Evolutionary conservation across 1,139 yeast species (phyloP).

Genomic region (Blastobotrys raffinosifermentans): DNA sequence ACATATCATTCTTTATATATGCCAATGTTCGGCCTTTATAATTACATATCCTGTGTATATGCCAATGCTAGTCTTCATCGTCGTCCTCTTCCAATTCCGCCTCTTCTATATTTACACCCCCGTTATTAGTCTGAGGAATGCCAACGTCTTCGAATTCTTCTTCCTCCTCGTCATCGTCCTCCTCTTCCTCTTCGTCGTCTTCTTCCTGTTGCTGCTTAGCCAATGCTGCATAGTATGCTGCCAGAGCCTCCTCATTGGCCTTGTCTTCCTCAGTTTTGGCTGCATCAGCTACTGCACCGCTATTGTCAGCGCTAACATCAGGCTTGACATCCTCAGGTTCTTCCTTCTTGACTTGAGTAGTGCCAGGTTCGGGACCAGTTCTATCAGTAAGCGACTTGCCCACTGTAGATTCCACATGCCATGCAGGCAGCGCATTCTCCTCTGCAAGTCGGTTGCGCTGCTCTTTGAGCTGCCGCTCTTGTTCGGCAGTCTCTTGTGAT

Average conservation of each 20-base stretch:
- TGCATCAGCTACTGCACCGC: constrained; percentile 44
- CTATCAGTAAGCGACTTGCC: constrained; percentile 49
- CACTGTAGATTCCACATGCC: constrained; percentile 92
- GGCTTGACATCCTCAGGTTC: constrained; percentile 15
- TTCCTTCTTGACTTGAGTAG: constrained; percentile 12
- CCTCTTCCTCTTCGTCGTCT: constrained; percentile 40
- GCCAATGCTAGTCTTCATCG: constrained; percentile 22
- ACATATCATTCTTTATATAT: constrained; percentile 14
- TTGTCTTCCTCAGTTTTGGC: constrained; percentile 33
- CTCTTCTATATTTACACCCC: constrained; percentile 21
- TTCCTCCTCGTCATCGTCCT: constrained; percentile 57
- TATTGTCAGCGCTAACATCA: constrained; percentile 14
- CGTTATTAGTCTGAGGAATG: constrained; percentile 34
- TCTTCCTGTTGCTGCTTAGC: constrained; percentile 59
- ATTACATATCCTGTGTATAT: no score
- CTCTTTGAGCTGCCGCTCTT: constrained; percentile 51
- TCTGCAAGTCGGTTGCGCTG: constrained; percentile 57
- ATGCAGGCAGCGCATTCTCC: constrained; percentile 92
- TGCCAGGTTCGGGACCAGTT: constrained; percentile 38
- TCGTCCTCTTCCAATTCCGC: constrained; percentile 23
- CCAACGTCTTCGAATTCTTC: constrained; percentile 58
- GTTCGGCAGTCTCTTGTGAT: constrained; percentile 68
- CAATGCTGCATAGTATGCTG: constrained; percentile 70
- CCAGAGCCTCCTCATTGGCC: constrained; percentile 60
- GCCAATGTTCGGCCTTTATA: constrained; percentile 14